Conservation (phyloP, 768 basidiomycete species). For the Lactarius quietus region DNA sequence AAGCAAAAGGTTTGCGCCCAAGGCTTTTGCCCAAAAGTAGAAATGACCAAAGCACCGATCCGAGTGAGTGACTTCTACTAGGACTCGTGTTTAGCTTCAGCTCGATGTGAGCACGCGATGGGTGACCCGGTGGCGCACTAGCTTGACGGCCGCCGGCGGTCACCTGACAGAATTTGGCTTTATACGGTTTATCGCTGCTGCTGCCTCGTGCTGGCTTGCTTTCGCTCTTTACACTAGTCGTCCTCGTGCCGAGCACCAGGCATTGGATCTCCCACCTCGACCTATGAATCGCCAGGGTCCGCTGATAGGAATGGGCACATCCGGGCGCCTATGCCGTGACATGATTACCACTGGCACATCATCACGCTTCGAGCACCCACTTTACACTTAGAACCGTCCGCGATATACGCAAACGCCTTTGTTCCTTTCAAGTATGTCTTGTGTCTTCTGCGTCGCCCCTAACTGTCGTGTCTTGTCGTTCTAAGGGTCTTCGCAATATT, state of each 20-base stretch:
- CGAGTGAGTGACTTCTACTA: background rate
- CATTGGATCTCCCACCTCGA: conserved; percentile 1
- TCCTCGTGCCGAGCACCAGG: conserved; percentile 18
- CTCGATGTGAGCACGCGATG: conserved; percentile 5
- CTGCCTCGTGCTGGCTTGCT: conserved; percentile 18
- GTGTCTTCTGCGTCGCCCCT: conserved; percentile 10
- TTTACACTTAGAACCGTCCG: background rate
- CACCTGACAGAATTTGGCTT: conserved; percentile 23
- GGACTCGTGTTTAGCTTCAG: conserved; percentile 13
- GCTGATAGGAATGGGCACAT: conserved; percentile 1
- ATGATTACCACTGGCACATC: conserved; percentile 6
- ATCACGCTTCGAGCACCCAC: background rate
- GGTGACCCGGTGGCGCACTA: background rate
- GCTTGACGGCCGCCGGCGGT: background rate
- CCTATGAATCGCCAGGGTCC: background rate
- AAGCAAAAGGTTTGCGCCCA: conserved; percentile 3
- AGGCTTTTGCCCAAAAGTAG: background rate
- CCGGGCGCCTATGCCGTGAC: conserved; percentile 2
- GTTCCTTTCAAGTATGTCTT: background rate
- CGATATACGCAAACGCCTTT: background rate
- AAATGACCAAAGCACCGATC: conserved; percentile 6
- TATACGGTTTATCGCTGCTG: conserved; percentile 2
- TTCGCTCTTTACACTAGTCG: conserved; percentile 9
- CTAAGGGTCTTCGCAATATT: background rate
- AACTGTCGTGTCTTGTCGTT: conserved; percentile 11